Conservation (phyloP, 1,139 yeast species). For the Kodamaea plutei region DNA sequence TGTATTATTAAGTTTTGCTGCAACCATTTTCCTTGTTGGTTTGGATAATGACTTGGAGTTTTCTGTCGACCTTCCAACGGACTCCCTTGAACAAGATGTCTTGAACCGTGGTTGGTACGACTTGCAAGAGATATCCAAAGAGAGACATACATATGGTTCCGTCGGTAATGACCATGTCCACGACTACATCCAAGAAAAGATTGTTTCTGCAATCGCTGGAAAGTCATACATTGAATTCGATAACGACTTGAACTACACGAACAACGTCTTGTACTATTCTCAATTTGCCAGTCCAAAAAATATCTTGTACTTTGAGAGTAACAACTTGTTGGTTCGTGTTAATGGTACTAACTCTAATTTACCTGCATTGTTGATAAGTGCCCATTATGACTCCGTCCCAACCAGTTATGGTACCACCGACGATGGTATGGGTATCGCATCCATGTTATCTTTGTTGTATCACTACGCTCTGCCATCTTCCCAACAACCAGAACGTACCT, state of each 20-base stretch:
- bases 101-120: slow-evolving; percentile 59
- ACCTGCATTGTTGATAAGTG: slow-evolving; percentile 71
- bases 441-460: slow-evolving; percentile 67
- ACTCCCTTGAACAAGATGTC: slow-evolving; percentile 33
- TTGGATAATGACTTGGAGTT: slow-evolving; percentile 34
- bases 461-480: slow-evolving; percentile 36
- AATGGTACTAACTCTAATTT: slow-evolving; percentile 55
- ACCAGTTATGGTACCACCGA: slow-evolving; percentile 87
- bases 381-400: slow-evolving; percentile 90
- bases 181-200: slow-evolving; percentile 53
- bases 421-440: slow-evolving; percentile 89
- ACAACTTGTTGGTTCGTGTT: slow-evolving; percentile 69
- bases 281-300: slow-evolving; percentile 33
- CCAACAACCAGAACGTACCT: slow-evolving; percentile 61
- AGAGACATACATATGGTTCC: slow-evolving; percentile 77
- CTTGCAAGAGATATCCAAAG: slow-evolving; percentile 59
- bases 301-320: slow-evolving; percentile 71
- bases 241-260: slow-evolving; percentile 43
- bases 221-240: slow-evolving; percentile 45
- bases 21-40: slow-evolving; percentile 26
- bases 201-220: slow-evolving; percentile 25
- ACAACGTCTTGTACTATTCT: slow-evolving; percentile 36
- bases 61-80: slow-evolving; percentile 38
- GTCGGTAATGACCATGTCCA: slow-evolving; percentile 73
- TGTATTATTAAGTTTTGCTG: slow-evolving; percentile 38